These are phyloP conservation scores for Rhodotorula sp. DNA, from an alignment of 1,284 basidiomycete genomes.

Conservation along the genomic window DNA sequence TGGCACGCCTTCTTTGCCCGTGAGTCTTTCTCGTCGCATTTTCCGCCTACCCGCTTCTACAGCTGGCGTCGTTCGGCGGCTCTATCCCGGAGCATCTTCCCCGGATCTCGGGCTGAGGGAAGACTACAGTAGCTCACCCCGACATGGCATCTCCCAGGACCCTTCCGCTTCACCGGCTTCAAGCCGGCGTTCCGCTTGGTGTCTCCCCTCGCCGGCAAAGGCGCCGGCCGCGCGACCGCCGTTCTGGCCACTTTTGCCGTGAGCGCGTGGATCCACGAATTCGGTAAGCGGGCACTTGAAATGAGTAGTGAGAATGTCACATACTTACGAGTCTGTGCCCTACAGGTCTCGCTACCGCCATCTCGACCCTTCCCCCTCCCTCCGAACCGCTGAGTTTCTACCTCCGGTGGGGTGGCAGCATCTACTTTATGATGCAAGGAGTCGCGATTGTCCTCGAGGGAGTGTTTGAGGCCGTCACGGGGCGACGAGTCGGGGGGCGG, in stretches of 20 bases:
- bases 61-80: no score
- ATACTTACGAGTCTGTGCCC: background rate
- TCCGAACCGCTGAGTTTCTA: constrained; percentile 8
- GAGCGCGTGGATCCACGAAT: constrained; percentile 34
- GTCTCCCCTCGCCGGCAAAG: constrained; percentile 11
- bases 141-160: background rate
- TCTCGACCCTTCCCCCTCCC: constrained; percentile 8
- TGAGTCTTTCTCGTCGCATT: background rate
- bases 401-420: constrained; percentile 25
- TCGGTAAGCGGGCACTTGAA: constrained; percentile 8
- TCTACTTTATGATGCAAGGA: constrained; percentile 41
- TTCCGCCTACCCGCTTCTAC: background rate
- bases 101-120: no score
- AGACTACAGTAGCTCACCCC: no score
- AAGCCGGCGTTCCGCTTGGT: constrained; percentile 10
- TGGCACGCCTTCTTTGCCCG: constrained; percentile 34
- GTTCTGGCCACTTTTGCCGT: constrained; percentile 31
- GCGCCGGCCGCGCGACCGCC: constrained; percentile 7
- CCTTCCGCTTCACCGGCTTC: constrained; percentile 35
- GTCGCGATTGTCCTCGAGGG: constrained; percentile 38
- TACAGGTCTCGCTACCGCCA: constrained; percentile 22
- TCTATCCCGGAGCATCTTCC: no score
- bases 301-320: background rate
- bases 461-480: constrained; percentile 19
- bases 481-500: constrained; percentile 22